phyloP scores from a whole-genome alignment of 129 eudicot species.

The Apium graveolens region DNA sequence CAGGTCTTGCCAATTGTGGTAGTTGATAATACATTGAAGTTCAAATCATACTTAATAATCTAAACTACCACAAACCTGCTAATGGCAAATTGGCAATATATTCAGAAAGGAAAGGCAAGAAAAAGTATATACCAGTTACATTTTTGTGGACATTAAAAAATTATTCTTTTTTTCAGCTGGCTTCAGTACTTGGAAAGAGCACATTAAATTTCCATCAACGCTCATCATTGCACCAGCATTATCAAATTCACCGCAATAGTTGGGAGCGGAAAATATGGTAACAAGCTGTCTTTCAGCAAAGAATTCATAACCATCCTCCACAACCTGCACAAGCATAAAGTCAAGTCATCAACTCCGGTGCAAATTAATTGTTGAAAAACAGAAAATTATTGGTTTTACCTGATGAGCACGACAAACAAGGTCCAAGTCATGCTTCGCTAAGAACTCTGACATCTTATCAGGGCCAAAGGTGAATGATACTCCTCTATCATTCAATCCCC shows the following conservation, averaged over 20 bases:
- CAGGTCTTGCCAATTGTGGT: not conserved
- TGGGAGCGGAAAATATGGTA: constrained; percentile 75
- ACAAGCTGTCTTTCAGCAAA: constrained; percentile 89
- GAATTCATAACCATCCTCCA: constrained; percentile 88
- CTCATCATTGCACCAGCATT: constrained; percentile 94
- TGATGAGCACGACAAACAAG: constrained; percentile 95
- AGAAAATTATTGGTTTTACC: constrained; percentile 22
- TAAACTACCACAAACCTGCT: not conserved
- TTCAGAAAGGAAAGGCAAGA: not conserved
- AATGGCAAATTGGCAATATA: not conserved
- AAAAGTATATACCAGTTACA: constrained; percentile 27
- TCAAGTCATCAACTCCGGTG: constrained; percentile 9
- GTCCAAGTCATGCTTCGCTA: constrained; percentile 71
- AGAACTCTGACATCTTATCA: constrained; percentile 74
- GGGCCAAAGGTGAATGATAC: constrained; percentile 87
- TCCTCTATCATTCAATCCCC: constrained; percentile 98
- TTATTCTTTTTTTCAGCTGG: constrained; percentile 79
- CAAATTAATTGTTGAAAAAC: not conserved
- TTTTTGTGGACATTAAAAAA: constrained; percentile 59
- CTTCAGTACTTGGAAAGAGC: constrained; percentile 86
- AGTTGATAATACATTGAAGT: not conserved
- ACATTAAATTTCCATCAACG: constrained; percentile 68
- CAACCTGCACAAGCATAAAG: constrained; percentile 46
- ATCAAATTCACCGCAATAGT: constrained; percentile 88
- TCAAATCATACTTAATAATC: not conserved